Evolutionary conservation across 352 stramenopile genomes (phyloP).

Genomic region (Globisporangium cystogenes): DNA sequence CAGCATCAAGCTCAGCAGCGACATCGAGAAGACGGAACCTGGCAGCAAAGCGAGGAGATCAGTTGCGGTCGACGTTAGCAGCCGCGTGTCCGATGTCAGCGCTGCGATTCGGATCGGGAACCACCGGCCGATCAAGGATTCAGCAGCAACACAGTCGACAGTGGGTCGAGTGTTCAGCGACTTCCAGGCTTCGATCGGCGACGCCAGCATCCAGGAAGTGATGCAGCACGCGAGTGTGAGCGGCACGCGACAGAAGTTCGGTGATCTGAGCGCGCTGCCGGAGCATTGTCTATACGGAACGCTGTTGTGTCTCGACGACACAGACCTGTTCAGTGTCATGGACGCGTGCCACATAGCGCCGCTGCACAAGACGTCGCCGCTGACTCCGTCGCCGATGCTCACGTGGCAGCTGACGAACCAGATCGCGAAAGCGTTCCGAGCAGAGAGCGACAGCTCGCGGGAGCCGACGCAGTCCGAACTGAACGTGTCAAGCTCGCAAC

Average conservation of each 20-base stretch:
- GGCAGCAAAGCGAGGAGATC: not conserved
- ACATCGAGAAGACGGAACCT: constrained; percentile 1
- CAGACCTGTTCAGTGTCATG: constrained; percentile 27
- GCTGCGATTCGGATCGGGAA: constrained; percentile 31
- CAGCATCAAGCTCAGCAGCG: constrained; percentile 13
- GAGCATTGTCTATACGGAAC: constrained; percentile 36
- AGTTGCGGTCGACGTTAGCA: constrained; percentile 2
- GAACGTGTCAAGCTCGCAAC: not conserved
- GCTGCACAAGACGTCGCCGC: not conserved
- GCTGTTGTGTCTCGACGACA: constrained; percentile 40
- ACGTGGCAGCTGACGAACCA: constrained; percentile 49
- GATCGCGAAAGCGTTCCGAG: constrained; percentile 37
- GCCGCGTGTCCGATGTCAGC: constrained; percentile 14
- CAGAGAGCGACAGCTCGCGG: not conserved
- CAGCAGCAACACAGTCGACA: not conserved
- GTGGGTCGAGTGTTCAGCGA: constrained; percentile 23
- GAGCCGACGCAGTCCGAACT: not conserved
- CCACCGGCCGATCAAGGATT: constrained; percentile 27
- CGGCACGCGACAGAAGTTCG: constrained; percentile 17
- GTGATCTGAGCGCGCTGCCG: constrained; percentile 30
- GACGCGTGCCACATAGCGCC: constrained; percentile 12
- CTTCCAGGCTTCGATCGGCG: constrained; percentile 29
- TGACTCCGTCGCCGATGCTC: constrained; percentile 31
- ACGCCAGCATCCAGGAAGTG: constrained; percentile 27
- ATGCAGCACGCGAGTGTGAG: constrained; percentile 11